These are phyloP conservation scores for Crithidia acanthocephali DNA, from an alignment of 208 protist genomes.

Conservation along the genomic window DNA sequence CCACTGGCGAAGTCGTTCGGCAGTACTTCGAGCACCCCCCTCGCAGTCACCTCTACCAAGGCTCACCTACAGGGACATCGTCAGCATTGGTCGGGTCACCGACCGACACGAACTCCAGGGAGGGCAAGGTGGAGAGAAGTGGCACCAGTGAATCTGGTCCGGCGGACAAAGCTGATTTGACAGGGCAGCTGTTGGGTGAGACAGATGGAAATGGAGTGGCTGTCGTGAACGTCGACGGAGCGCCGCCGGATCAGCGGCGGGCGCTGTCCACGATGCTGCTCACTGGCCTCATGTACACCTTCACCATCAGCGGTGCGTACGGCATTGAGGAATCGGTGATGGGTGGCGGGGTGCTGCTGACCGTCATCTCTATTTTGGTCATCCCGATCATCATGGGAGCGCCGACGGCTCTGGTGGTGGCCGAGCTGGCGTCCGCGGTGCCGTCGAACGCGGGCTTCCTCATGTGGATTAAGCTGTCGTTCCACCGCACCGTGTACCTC, in stretches of 20 bases:
- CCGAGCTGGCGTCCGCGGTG: conserved; percentile 73
- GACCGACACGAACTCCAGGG: background rate
- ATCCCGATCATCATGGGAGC: conserved; percentile 74
- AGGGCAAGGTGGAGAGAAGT: background rate
- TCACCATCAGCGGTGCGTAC: conserved; percentile 77
- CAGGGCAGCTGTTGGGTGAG: background rate
- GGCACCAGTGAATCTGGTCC: no score
- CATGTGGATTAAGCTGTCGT: conserved; percentile 78
- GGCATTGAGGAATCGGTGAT: conserved; percentile 85
- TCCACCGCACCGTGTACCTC: conserved; percentile 69
- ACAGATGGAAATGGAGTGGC: background rate
- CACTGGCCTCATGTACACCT: conserved; percentile 85
- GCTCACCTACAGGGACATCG: background rate
- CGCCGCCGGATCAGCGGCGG: conserved; percentile 1
- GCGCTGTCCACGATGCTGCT: conserved; percentile 66
- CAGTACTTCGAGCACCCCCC: conserved; percentile 82
- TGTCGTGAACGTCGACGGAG: background rate
- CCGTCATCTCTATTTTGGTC: conserved; percentile 64
- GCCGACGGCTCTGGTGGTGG: conserved; percentile 74
- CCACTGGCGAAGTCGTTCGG: background rate
- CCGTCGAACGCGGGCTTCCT: conserved; percentile 79
- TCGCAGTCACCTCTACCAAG: conserved; percentile 46
- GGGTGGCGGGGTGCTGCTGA: conserved; percentile 73
- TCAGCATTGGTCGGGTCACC: background rate
- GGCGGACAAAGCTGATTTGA: no score